A percentile compares a stretch with the other conserved stretches of the same genome.
Evolutionary conservation across 768 basidiomycete genomes (phyloP).

Genomic region (Panaeolus papilionaceus): DNA sequence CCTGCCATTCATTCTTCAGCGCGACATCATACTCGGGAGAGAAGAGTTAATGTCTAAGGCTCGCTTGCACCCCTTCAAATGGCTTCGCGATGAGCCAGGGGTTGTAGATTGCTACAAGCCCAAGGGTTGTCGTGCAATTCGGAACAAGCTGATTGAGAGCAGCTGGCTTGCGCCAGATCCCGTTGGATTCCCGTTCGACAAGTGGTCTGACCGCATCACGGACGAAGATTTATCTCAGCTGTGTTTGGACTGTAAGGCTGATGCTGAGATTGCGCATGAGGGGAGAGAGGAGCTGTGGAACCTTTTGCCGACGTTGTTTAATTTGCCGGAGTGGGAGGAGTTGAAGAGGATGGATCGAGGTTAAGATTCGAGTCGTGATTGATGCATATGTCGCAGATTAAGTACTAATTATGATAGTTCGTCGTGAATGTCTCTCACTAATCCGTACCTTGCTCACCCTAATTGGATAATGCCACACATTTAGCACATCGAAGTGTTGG

Average conservation of each 20-base stretch:
- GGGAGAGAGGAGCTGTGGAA: conserved; percentile 22
- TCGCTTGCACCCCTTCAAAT: conserved; percentile 14
- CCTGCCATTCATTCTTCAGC: conserved; percentile 15
- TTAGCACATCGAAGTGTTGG: too few species aligned
- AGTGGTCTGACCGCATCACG: not conserved
- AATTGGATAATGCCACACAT: too few species aligned
- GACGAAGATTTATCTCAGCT: not conserved
- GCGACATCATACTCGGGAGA: conserved; percentile 20
- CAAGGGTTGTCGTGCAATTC: too few species aligned
- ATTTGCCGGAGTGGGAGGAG: conserved; percentile 23
- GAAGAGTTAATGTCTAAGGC: conserved; percentile 17
- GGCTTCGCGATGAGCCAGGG: conserved; percentile 9
- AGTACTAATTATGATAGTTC: too few species aligned
- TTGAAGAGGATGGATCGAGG: conserved; percentile 18
- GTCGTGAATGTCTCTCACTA: too few species aligned
- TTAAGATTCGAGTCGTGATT: too few species aligned
- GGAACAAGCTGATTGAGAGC: not conserved
- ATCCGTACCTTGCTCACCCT: too few species aligned
- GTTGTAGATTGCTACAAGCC: not conserved
- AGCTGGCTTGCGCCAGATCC: not conserved
- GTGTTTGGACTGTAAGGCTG: not conserved
- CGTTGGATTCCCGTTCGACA: conserved; percentile 2
- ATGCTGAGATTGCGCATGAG: not conserved
- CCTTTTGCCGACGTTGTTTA: conserved; percentile 22
- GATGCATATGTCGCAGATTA: too few species aligned